Evolutionary conservation across 2,329 filamentous ascomycete genomes (phyloP).

Genomic region (Cladorrhinum sp.): DNA sequence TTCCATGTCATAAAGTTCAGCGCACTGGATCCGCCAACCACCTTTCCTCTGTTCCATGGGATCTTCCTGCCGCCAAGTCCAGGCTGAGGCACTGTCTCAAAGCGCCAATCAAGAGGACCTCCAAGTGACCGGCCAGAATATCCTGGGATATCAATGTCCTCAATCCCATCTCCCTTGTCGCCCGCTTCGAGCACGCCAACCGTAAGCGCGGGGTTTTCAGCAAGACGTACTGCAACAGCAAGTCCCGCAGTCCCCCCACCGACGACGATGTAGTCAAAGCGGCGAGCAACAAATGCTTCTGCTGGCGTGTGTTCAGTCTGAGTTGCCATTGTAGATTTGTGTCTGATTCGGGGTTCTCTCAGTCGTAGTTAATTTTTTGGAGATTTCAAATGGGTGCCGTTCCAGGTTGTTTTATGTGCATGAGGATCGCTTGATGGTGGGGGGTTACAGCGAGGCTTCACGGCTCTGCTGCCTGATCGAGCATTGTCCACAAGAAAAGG

Average conservation of each 20-base stretch:
- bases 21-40: conserved; percentile 61
- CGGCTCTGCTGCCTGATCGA: neutral
- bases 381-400: no score
- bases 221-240: conserved; percentile 47
- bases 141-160: conserved; percentile 36
- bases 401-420: no score
- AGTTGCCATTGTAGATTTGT: neutral
- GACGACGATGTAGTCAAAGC: conserved; percentile 40
- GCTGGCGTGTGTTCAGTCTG: neutral
- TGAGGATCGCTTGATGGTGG: no score
- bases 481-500: no score
- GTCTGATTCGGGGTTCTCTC: neutral
- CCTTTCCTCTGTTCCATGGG: conserved; percentile 43
- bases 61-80: conserved; percentile 39
- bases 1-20: conserved; percentile 59
- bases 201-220: conserved; percentile 39
- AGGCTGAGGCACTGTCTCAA: conserved; percentile 39
- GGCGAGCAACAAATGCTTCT: conserved; percentile 14
- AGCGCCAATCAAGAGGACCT: conserved; percentile 40
- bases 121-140: conserved; percentile 37
- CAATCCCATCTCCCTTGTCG: conserved; percentile 25
- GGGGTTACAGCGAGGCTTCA: neutral
- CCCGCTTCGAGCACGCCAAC: conserved; percentile 48
- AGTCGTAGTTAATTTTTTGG: no score
- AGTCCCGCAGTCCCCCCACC: conserved; percentile 56